phyloP scores from a whole-genome alignment of 169 alveolate genomes.

The Plasmodium blacklocki region DNA sequence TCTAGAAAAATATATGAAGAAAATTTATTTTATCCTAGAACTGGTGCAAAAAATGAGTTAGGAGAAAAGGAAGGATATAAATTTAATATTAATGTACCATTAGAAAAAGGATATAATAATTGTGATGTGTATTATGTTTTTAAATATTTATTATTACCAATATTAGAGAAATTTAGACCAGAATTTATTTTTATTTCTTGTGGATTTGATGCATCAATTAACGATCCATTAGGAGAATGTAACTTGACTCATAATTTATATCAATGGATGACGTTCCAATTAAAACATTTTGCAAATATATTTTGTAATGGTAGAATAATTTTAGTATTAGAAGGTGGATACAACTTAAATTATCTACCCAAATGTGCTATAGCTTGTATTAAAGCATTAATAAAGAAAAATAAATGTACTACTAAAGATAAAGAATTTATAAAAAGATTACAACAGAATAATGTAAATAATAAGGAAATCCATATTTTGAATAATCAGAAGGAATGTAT shows the following conservation, averaged over 20 bases:
- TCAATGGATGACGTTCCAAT: conserved; percentile 91
- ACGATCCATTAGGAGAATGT: conserved; percentile 88
- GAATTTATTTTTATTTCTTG: conserved; percentile 95
- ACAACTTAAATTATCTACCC: conserved; percentile 80
- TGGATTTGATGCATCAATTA: conserved; percentile 95
- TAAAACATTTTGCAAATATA: conserved; percentile 91
- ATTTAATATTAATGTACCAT: conserved; percentile 82
- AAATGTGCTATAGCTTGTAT: conserved; percentile 77
- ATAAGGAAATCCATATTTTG: no score
- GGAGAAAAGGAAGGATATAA: conserved; percentile 76
- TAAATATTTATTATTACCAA: conserved; percentile 87
- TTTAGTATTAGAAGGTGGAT: conserved; percentile 95
- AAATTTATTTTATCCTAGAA: conserved; percentile 91
- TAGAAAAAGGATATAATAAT: conserved; percentile 78
- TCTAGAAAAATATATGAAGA: conserved; percentile 65
- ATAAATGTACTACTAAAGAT: not conserved
- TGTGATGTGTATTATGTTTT: conserved; percentile 81
- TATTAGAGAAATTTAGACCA: conserved; percentile 92
- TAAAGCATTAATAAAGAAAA: conserved; percentile 75
- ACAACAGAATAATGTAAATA: not conserved
- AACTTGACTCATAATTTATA: conserved; percentile 89
- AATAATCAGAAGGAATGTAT: no score
- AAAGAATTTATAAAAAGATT: not conserved
- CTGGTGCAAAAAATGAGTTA: conserved; percentile 85
- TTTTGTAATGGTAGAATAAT: conserved; percentile 92